Base-by-base conservation (phyloP, 2,329 filamentous ascomycete genomes). In the Lachnellula arida region DNA sequence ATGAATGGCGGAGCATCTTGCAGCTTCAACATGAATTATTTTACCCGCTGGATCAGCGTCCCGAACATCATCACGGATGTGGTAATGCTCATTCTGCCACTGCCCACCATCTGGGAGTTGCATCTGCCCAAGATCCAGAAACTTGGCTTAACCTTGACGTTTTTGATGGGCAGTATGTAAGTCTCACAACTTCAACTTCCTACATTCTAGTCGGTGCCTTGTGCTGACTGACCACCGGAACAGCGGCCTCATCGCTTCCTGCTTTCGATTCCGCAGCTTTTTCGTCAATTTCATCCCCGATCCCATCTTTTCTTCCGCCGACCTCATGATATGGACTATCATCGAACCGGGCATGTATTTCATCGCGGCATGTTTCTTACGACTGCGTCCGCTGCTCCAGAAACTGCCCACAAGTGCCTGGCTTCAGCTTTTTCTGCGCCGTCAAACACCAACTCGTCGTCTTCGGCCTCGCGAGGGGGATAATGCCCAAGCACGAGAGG, bases 31-130 rank as follows among this genome's bases (percentile, higher is more conserved):
- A 15, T 46, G 11, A 46, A 37, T 7, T 25, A 25, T 2, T 51
- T 55, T 12, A 50, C 46, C 19, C 23, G 42, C 9, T 55, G 53
- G 53, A 34, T 44, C 19, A 34, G 39, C n/a, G 34, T 51, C 8
- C 46, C 47, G 19, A 51, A 44, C 22, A 55, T 55, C 12, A 17
- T 51, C 32, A 55, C 53, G 34, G 53, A 55, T 51, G 34, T 51
- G 19, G 42, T 34, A 3, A 43, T 55, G 32, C 35, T 55, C 8
- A n/a, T 55, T 23, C 48, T 55, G 22, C 53, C 48, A 14, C 4
- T 46, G 5, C 43, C 43, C 4, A 14, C 17, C 11, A 19, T 46
- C 2, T 46, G 43, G 22, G 22, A 11, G 8, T 19, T 46, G 43
- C 43, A 46, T 46, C 7, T 46, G 28, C 44, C 32, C n/a, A 46